Evolutionary conservation across 2,329 filamentous ascomycete species (phyloP).

Genomic region (Colletotrichum agaves): DNA sequence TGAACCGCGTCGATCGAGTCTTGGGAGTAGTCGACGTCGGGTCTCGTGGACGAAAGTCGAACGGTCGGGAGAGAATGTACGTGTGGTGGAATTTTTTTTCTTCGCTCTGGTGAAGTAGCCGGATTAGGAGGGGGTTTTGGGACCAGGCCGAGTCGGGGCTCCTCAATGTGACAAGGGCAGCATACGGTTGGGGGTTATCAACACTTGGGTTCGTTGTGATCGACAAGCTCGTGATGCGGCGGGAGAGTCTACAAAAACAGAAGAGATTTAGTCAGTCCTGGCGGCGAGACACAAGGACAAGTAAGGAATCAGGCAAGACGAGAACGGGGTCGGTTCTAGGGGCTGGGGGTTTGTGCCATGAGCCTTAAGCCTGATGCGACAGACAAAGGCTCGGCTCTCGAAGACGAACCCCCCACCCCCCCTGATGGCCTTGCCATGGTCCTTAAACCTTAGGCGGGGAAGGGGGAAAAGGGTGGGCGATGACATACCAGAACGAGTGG

Average conservation of each 20-base stretch:
- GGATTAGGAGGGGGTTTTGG: slow-evolving; percentile 19
- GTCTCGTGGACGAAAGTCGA: slow-evolving; percentile 4
- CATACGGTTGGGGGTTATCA: slow-evolving; percentile 15
- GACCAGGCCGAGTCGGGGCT: slow-evolving; percentile 6
- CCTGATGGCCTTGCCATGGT: slow-evolving; percentile 21
- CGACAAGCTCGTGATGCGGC: slow-evolving; percentile 15
- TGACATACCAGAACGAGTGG: slow-evolving; percentile 50
- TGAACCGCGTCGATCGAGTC: slow-evolving; percentile 25
- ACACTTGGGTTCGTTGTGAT: slow-evolving; percentile 15
- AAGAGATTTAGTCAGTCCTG: slow-evolving; percentile 23
- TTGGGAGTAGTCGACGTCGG: background rate
- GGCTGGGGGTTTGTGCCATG: slow-evolving; percentile 12
- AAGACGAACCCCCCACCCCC: background rate
- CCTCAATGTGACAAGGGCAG: slow-evolving; percentile 7
- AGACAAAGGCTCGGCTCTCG: slow-evolving; percentile 31
- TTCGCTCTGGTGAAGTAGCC: slow-evolving; percentile 22
- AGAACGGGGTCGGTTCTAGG: slow-evolving; percentile 12
- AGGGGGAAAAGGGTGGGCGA: slow-evolving; percentile 37
- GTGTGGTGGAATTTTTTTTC: slow-evolving; percentile 12
- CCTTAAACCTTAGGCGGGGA: slow-evolving; percentile 25
- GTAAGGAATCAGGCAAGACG: slow-evolving; percentile 8
- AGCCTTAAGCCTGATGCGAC: slow-evolving; percentile 25
- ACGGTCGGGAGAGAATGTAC: background rate
- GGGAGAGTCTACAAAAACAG: slow-evolving; percentile 34
- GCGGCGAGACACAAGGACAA: background rate